Conservation (phyloP, 495 filamentous ascomycete genomes). For the Jackrogersella multiformis region DNA sequence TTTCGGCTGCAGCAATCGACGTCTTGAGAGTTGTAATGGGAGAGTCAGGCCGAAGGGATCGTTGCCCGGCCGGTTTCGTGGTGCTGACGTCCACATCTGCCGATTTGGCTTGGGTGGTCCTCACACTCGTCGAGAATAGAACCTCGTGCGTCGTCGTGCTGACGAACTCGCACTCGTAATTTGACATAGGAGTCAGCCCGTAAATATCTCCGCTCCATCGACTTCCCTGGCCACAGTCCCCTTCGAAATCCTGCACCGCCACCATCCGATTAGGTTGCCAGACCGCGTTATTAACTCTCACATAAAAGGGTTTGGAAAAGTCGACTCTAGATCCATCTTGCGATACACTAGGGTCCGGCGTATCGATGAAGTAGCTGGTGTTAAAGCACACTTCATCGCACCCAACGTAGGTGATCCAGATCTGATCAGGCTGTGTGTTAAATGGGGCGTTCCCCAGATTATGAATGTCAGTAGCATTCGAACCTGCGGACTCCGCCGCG, state of each 20-base stretch:
- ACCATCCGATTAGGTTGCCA: conserved; percentile 85
- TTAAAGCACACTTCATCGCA: conserved; percentile 84
- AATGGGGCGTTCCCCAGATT: conserved; percentile 84
- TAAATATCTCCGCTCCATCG: conserved; percentile 87
- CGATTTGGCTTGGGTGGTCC: conserved; percentile 76
- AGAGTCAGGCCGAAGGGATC: conserved; percentile 78
- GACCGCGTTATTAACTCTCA: conserved; percentile 85
- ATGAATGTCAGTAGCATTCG: conserved; percentile 78
- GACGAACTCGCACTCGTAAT: conserved; percentile 86
- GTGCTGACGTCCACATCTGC: conserved; percentile 64
- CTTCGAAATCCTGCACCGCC: conserved; percentile 65
- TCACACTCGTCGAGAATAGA: conserved; percentile 80
- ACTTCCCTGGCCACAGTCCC: conserved; percentile 51
- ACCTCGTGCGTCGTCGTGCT: conserved; percentile 75
- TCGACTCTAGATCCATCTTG: conserved; percentile 63
- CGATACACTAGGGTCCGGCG: conserved; percentile 49
- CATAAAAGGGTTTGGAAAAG: conserved; percentile 78
- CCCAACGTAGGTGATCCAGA: conserved; percentile 89
- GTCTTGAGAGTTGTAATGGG: conserved; percentile 88
- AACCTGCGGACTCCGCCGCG: conserved; percentile 74
- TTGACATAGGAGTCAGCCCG: conserved; percentile 84
- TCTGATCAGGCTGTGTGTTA: conserved; percentile 72
- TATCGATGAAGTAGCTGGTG: conserved; percentile 69
- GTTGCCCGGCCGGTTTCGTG: conserved; percentile 58
- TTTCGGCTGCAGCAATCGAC: conserved; percentile 81